Percentiles rank a stretch among this genome's conserved stretches.
Conservation (phyloP, 345 rosid species). For the Heritiera littoralis region DNA sequence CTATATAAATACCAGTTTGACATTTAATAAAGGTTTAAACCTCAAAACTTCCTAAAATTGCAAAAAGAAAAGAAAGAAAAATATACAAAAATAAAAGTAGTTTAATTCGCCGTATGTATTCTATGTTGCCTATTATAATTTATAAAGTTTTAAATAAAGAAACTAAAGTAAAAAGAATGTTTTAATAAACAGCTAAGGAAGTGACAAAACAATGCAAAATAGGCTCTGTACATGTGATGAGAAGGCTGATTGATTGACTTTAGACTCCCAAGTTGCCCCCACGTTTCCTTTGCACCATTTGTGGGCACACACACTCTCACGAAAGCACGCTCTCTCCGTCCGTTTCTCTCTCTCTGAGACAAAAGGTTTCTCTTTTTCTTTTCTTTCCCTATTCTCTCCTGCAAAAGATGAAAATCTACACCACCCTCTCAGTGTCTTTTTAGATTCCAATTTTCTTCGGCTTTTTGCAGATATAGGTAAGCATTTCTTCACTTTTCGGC, state of each 20-base stretch:
- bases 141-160: not conserved
- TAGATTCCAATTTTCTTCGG: constrained; percentile 2
- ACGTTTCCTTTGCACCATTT: constrained; percentile 63
- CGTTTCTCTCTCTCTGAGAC: constrained; percentile 15
- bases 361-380: not conserved
- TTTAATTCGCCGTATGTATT: not conserved
- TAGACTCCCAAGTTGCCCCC: constrained; percentile 57
- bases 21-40: not conserved
- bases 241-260: not conserved
- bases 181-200: constrained; percentile 13
- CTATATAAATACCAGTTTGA: too few species aligned
- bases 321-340: not conserved
- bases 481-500: constrained; percentile 24
- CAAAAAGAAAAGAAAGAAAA: not conserved
- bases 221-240: constrained; percentile 36
- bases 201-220: constrained; percentile 6
- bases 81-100: not conserved
- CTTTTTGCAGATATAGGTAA: constrained; percentile 9
- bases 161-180: not conserved
- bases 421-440: constrained; percentile 4
- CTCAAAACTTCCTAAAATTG: not conserved
- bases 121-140: not conserved
- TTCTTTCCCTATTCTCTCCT: not conserved
- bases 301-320: constrained; percentile 24
- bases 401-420: not conserved